Evolutionary conservation across 2,329 filamentous ascomycete genomes (phyloP), one percentile per base, ranked within the genome.

Genomic region (Fusarium sp.): DNA sequence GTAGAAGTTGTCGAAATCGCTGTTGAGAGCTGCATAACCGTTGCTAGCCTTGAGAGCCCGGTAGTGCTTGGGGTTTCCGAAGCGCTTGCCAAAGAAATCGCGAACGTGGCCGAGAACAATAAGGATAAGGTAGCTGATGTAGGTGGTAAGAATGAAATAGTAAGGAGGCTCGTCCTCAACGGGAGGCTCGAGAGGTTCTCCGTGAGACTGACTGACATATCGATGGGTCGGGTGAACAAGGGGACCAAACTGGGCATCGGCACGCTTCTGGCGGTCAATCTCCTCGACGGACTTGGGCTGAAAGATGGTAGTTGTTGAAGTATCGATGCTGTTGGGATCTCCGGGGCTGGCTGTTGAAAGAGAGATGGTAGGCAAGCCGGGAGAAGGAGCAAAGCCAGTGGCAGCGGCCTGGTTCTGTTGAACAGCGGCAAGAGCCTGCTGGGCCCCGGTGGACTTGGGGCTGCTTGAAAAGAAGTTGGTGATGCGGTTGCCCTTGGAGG

Each of bases 1-100:
- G 80, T 99, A 99, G 79, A 99, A 99, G 80, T 95, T 98, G 83
- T 99, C 96, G 76, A 99, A 99, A 79, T 99, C 96, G 74, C 94
- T 96, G 80, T 97, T 98, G 68, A 99, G 85, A 3, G 96, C 94
- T 12, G 95, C 96, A 76, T 97, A 98, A 65, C 96, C 96, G 77
- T 97, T 93, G 69, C 88, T 87, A 36, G 91, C 86, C 76, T 91
- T 91, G 74, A 98, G 83, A 73, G 96, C 91, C 75, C 88, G 89
- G 80, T 98, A 98, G 59, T 85, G 77, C 74, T 93, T 91, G 76
- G 92, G 88, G 78, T 94, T 88, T 76, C 91, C 91, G 81, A 99
- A 97, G 65, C 92, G 89, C 85, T 98, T 97, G 78, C 96, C 95
- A 77, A 99, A 98, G 81, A 97, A 98, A 78, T 99, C 96, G 77